These are phyloP conservation scores for Apiotrichum porosum DNA, from an alignment of 1,284 basidiomycete genomes.

Conservation along the genomic window DNA sequence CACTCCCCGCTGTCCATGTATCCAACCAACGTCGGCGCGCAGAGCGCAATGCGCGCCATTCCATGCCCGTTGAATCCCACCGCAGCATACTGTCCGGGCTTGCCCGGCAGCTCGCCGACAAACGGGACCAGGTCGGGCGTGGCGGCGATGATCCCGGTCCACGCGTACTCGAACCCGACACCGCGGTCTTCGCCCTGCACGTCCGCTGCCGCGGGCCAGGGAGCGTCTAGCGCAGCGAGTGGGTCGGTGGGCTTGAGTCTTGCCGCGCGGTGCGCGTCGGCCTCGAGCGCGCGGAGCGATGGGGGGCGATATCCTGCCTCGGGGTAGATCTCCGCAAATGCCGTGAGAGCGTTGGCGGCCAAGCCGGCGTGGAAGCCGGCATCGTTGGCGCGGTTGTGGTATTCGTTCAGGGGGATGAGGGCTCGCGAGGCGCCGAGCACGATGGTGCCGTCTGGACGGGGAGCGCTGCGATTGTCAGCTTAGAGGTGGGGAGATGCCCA, in stretches of 20 bases:
- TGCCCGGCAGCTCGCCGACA: constrained; percentile 32
- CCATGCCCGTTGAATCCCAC: constrained; percentile 43
- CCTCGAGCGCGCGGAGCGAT: background rate
- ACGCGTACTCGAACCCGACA: constrained; percentile 35
- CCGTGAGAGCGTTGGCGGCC: constrained; percentile 14
- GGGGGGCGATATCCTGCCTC: constrained; percentile 22
- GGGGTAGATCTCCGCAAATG: constrained; percentile 18
- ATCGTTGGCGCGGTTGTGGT: constrained; percentile 23
- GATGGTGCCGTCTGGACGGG: constrained; percentile 32
- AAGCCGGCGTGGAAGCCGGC: constrained; percentile 13
- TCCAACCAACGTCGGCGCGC: constrained; percentile 34
- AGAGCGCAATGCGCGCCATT: constrained; percentile 44
- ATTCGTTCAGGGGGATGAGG: background rate
- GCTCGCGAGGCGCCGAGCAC: constrained; percentile 33
- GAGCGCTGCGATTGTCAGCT: constrained; percentile 7
- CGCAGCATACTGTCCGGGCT: constrained; percentile 33
- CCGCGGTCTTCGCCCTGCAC: constrained; percentile 6
- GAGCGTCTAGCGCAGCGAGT: constrained; percentile 1
- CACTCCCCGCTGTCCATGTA: constrained; percentile 30
- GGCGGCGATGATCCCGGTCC: constrained; percentile 39
- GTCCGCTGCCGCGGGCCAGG: constrained; percentile 1
- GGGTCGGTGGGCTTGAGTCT: constrained; percentile 3
- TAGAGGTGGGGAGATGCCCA: background rate
- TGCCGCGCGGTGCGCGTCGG: background rate
- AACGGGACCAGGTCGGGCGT: constrained; percentile 39